Evolutionary conservation across 2,329 filamentous ascomycete species (phyloP).

Genomic region (Monascus ruber): DNA sequence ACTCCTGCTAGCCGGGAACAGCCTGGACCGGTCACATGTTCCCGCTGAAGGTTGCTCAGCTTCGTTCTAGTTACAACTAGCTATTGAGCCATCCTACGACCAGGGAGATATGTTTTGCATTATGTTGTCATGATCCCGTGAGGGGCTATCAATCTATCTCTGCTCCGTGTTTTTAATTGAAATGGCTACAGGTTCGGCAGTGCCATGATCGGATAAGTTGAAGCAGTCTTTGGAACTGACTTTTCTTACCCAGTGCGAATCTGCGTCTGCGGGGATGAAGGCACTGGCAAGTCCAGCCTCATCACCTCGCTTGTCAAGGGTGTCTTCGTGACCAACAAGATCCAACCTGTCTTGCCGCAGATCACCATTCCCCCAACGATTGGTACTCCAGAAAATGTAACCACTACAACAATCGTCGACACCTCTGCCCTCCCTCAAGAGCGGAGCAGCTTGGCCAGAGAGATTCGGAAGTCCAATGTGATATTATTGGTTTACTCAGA

Average conservation of each 20-base stretch:
- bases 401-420: slow-evolving; percentile 84
- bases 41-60: too few species aligned
- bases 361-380: slow-evolving; percentile 91
- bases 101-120: too few species aligned
- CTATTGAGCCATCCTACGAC: too few species aligned
- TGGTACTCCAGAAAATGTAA: slow-evolving; percentile 90
- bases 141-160: neutral
- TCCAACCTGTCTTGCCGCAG: slow-evolving; percentile 84
- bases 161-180: neutral
- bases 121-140: neutral
- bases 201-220: neutral
- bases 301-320: slow-evolving; percentile 96
- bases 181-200: slow-evolving; percentile 5
- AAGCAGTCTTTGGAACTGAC: neutral
- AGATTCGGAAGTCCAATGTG: slow-evolving; percentile 93
- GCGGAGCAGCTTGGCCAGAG: slow-evolving; percentile 76
- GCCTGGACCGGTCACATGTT: too few species aligned
- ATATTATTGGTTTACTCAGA: slow-evolving; percentile 95
- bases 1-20: too few species aligned
- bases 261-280: slow-evolving; percentile 93
- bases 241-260: slow-evolving; percentile 56
- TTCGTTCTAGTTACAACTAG: too few species aligned
- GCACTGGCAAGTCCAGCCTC: slow-evolving; percentile 84
- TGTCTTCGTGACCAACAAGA: slow-evolving; percentile 89
- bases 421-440: slow-evolving; percentile 93